Evolutionary conservation across 1,284 basidiomycete species (phyloP).

Genomic region (Rhodotorula sp.): DNA sequence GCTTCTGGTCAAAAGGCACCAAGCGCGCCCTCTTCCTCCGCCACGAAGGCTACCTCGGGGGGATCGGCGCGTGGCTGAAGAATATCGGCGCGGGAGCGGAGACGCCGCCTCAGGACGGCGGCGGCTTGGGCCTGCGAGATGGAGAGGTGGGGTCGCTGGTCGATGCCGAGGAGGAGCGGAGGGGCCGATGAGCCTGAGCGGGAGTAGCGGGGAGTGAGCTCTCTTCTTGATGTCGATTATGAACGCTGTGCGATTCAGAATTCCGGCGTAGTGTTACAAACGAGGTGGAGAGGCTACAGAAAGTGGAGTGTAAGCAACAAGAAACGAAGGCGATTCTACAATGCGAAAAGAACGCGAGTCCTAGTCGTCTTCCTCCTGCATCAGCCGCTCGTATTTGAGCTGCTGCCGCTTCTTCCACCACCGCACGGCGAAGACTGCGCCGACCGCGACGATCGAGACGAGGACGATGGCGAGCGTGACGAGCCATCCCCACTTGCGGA

Average conservation of each 20-base stretch:
- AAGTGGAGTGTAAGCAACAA: neutral
- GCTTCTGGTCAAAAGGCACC: constrained; percentile 98
- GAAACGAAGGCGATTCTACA: neutral
- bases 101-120: neutral
- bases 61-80: constrained; percentile 94
- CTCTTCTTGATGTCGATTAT: neutral
- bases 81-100: constrained; percentile 58
- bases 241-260: no score
- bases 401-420: constrained; percentile 20
- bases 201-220: neutral
- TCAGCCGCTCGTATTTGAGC: constrained; percentile 17
- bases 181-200: neutral
- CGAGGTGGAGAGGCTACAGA: no score
- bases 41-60: constrained; percentile 96
- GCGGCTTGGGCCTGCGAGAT: neutral
- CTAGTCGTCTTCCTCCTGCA: constrained; percentile 29
- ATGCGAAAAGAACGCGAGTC: neutral
- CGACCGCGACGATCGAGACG: constrained; percentile 2
- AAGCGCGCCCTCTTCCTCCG: constrained; percentile 95
- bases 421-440: constrained; percentile 10
- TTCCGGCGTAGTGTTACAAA: no score
- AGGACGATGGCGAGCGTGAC: constrained; percentile 16
- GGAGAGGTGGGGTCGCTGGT: neutral
- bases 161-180: neutral
- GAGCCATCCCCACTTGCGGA: constrained; percentile 61